Evolutionary conservation across 805 yeast species (phyloP).

Genomic region (Yamadazyma endophytica): DNA sequence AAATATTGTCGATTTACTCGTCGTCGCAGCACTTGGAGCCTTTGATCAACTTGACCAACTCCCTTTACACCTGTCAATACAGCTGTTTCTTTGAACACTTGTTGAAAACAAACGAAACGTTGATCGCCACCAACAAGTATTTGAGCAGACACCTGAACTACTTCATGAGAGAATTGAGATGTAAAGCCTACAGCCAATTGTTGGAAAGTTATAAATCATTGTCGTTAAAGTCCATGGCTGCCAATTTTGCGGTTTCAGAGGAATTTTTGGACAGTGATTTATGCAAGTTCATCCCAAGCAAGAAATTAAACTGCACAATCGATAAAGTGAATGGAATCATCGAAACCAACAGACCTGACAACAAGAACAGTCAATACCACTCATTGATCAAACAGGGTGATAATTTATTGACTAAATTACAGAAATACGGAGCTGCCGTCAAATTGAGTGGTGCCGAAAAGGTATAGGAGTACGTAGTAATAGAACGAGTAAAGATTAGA

Average conservation of each 20-base stretch:
- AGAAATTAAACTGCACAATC: conserved; percentile 90
- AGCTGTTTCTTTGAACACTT: conserved; percentile 71
- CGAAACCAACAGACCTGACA: conserved; percentile 94
- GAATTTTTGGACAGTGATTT: conserved; percentile 85
- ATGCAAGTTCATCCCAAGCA: conserved; percentile 87
- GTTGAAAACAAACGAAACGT: conserved; percentile 70
- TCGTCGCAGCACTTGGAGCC: conserved; percentile 72
- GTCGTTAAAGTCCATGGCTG: conserved; percentile 89
- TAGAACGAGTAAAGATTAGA: no score
- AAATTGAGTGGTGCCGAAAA: conserved; percentile 89
- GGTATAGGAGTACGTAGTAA: no score
- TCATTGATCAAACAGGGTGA: conserved; percentile 88
- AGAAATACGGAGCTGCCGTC: conserved; percentile 96
- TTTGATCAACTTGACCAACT: conserved; percentile 74
- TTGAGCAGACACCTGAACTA: conserved; percentile 74
- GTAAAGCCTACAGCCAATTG: conserved; percentile 90
- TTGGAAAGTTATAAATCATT: conserved; percentile 91
- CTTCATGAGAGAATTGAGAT: conserved; percentile 87
- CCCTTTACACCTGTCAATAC: conserved; percentile 87
- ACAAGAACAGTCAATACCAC: conserved; percentile 92
- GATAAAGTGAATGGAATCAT: conserved; percentile 94
- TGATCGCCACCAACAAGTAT: conserved; percentile 60
- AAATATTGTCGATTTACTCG: conserved; percentile 75
- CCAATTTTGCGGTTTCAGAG: conserved; percentile 82
- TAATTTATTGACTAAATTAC: conserved; percentile 84